A percentile compares a stretch with the other conserved stretches of the same genome.
These are phyloP conservation scores for Starmerella apis DNA, from an alignment of 805 yeast genomes.

Conservation along the genomic window DNA sequence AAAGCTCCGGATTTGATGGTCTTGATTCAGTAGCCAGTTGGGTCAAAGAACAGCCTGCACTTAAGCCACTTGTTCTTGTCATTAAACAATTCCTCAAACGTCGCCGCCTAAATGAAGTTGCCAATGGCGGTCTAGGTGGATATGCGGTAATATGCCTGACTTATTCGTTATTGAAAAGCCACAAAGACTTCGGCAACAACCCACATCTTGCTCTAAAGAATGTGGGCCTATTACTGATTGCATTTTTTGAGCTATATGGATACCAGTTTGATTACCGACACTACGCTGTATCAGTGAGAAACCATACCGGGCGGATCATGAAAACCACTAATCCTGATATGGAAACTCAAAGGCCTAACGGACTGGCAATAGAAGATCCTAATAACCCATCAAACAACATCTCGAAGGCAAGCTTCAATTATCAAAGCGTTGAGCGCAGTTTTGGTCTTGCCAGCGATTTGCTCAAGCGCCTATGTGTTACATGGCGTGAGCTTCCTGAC, in stretches of 20 bases:
- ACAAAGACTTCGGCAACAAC: background rate
- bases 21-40: conserved; percentile 68
- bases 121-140: conserved; percentile 91
- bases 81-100: conserved; percentile 77
- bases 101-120: conserved; percentile 72
- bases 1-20: conserved; percentile 70
- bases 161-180: conserved; percentile 54
- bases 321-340: conserved; percentile 47
- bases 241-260: conserved; percentile 88
- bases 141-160: conserved; percentile 83
- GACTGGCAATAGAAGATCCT: conserved; percentile 79
- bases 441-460: conserved; percentile 35
- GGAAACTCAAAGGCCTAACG: conserved; percentile 39
- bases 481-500: conserved; percentile 4
- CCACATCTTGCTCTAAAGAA: conserved; percentile 45
- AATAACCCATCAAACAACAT: conserved; percentile 74
- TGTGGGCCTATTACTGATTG: conserved; percentile 75
- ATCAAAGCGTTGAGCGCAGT: conserved; percentile 68
- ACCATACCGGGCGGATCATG: conserved; percentile 47
- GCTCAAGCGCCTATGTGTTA: conserved; percentile 18
- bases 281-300: conserved; percentile 57
- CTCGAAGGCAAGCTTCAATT: conserved; percentile 72
- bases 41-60: conserved; percentile 62
- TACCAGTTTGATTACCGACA: conserved; percentile 75
- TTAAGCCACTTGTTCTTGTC: conserved; percentile 69